Evolutionary conservation across 225 moss, liverwort and hornwort species (phyloP).

Genomic region (Pseudisothecium myosuroides): DNA sequence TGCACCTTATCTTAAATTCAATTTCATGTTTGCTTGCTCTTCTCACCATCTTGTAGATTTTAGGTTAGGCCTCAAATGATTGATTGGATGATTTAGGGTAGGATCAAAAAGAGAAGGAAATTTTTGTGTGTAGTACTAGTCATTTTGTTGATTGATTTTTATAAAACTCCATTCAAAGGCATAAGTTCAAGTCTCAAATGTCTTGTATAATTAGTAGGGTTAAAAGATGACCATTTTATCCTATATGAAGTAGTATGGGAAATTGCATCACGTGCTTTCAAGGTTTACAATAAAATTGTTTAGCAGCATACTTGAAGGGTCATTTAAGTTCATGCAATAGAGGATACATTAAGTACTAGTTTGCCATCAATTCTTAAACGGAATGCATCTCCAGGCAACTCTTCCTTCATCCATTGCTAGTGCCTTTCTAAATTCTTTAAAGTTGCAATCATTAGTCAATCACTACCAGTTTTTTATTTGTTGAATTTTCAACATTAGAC

Average conservation of each 20-base stretch:
- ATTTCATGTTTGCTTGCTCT: too few species aligned
- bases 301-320: neutral
- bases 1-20: neutral
- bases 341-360: too few species aligned
- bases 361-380: too few species aligned
- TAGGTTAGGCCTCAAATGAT: too few species aligned
- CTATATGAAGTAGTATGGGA: neutral
- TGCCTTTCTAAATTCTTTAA: too few species aligned
- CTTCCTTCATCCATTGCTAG: too few species aligned
- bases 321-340: neutral
- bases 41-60: too few species aligned
- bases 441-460: too few species aligned
- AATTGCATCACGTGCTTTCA: neutral
- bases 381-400: too few species aligned
- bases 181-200: too few species aligned
- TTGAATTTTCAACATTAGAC: too few species aligned
- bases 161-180: neutral
- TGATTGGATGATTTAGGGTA: neutral
- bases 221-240: neutral
- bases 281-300: neutral
- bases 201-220: neutral
- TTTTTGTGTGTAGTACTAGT: neutral
- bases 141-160: neutral
- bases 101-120: neutral
- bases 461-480: too few species aligned